Percentiles rank a stretch among this genome's conserved stretches.
Conservation (phyloP, 768 basidiomycete species). For the Mycena epipterygia region DNA sequence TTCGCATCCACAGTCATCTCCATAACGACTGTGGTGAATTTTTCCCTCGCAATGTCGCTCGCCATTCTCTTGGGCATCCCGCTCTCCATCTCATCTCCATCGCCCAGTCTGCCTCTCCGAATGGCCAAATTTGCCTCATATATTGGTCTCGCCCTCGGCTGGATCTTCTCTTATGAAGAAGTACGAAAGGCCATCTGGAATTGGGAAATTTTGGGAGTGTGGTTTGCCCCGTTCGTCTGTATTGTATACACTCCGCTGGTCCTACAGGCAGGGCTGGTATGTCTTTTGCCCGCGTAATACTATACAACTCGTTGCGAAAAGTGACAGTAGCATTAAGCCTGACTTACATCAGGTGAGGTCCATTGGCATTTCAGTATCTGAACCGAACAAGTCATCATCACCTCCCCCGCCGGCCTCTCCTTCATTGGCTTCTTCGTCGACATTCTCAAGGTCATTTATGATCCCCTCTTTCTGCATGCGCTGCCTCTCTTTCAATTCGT, state of each 20-base stretch:
- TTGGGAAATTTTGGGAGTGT: slow-evolving; percentile 84
- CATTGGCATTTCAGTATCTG: slow-evolving; percentile 57
- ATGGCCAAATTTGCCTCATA: slow-evolving; percentile 55
- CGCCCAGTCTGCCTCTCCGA: slow-evolving; percentile 39
- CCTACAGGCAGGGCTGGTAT: slow-evolving; percentile 76
- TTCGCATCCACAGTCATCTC: slow-evolving; percentile 89
- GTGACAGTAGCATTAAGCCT: not conserved
- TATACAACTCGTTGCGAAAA: not conserved
- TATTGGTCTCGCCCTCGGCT: slow-evolving; percentile 65
- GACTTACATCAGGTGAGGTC: slow-evolving; percentile 37
- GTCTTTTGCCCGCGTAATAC: slow-evolving; percentile 53
- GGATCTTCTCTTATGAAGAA: slow-evolving; percentile 63
- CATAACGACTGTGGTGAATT: slow-evolving; percentile 90
- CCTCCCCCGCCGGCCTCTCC: slow-evolving; percentile 46
- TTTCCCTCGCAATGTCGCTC: slow-evolving; percentile 86
- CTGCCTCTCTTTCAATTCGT: slow-evolving; percentile 84
- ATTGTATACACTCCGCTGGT: slow-evolving; percentile 83
- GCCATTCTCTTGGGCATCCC: slow-evolving; percentile 76
- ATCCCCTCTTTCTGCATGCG: slow-evolving; percentile 80
- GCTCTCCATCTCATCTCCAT: slow-evolving; percentile 61
- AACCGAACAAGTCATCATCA: slow-evolving; percentile 62
- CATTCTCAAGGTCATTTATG: slow-evolving; percentile 52
- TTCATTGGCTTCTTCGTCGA: slow-evolving; percentile 44
- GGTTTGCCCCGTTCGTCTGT: slow-evolving; percentile 88
- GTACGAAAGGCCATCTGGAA: slow-evolving; percentile 72